Evolutionary conservation across 1,284 basidiomycete species (phyloP), one percentile per base, ranked within the genome.

Genomic region (Rhodofomes roseus): DNA sequence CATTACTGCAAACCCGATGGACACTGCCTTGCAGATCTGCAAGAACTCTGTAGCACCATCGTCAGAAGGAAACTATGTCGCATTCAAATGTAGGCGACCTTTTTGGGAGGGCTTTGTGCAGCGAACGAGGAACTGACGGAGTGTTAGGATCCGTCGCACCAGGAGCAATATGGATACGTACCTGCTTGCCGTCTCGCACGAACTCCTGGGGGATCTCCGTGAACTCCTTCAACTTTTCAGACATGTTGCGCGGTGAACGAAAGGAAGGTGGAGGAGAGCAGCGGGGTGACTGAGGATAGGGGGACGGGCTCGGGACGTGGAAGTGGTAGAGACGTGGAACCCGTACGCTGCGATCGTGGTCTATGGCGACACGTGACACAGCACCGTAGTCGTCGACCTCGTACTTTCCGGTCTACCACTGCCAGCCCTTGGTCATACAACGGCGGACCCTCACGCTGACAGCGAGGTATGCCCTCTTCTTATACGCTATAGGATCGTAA

Each of bases 71-170:
- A 39, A 23, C 46, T 41, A 16, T 51, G 23, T 11, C 12, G 53
- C 9, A 4, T 60, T 60, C n/a, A n/a, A 55, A 18, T 34, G 14
- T 39, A 4, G 73, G 78, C 65, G 61, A 97, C 96, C 96, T 81
- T 94, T 93, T 75, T 92, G 86, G 57, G 93, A 93, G 57, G 96
- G 96, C 81, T 99, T 99, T 65, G 95, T 97, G 83, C 96, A 99
- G 73, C 96, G 87, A 71, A 90, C 93, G 68, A 99, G 79, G 81
- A 99, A 98, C 95, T 97, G 70, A 5, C 22, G 41, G 29, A 23
- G 20, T 41, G 39, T 43, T 44, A 59, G 36, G n/a, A 14, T 20
- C 27, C 36, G 36, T 29, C 60, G 53, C 14, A 36, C 46, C 7
- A 18, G n/a, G 16, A 9, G 23, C 4, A 23, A n/a, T 18, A 20